Evolutionary conservation across 2,329 filamentous ascomycete species (phyloP), one percentile per base, ranked within the genome.

Genomic region (Pseudohalonectria lignicola): DNA sequence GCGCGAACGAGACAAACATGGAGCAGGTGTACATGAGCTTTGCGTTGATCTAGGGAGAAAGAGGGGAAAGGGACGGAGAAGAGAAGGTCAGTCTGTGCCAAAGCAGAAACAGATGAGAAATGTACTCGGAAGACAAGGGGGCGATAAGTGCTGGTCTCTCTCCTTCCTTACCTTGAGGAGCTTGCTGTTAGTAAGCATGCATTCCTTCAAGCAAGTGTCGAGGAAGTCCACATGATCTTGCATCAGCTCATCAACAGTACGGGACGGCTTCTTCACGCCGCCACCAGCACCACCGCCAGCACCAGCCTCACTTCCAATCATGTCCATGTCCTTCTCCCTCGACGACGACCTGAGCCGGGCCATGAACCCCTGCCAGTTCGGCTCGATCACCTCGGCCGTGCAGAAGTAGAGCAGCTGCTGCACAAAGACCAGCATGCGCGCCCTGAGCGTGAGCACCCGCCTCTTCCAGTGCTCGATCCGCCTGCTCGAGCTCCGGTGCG

Each of bases 151-250:
- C n/a, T n/a, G n/a, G n/a, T n/a, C n/a, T n/a, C n/a, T n/a, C n/a
- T 20, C n/a, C 19, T 16, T 19, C 59, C 69, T 47, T 71, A 94
- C 90, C 61, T 86, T 82, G 5, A 98, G 64, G 6, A 98, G 71
- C 63, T 94, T 95, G 54, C 86, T 86, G 58, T 98, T 95, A 16
- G 92, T 98, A 46, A 98, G 71, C 87, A 96, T 96, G 66, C 92
- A 96, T 63, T 96, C 92, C 62, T 96, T 98, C 51, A 98, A 68
- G 57, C 92, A 98, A 4, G 92, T 96, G 51, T 95, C 92, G 34
- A 98, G 65, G 57, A 98, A 98, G 61, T 96, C 92, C 43, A 98
- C 88, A 61, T 98, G 92, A 53, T 96, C 88, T 62, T 96, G 86
- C 92, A 98, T 98, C 53, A 98, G 64, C 62, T 96, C 87, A 53